Base-by-base conservation (phyloP, 2,329 filamentous ascomycete species). In the Aspergillus texensis region DNA sequence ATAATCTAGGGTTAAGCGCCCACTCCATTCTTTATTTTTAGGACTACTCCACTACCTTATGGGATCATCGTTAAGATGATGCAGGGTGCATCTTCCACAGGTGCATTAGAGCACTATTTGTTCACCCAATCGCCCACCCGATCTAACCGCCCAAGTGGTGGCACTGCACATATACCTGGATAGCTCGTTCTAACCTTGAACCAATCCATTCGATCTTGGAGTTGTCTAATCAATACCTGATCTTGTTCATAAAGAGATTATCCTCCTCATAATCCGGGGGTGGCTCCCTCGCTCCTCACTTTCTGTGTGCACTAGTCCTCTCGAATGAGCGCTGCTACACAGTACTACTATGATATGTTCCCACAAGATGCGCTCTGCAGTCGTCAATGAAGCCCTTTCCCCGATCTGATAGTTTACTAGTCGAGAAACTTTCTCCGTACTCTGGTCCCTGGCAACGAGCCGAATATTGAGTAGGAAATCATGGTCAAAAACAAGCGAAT, bases 121-220 rank as follows among this genome's bases (percentile, higher is more conserved):
- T 54, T 50, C 45, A 39, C 57, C 64, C 62, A 65, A 62, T 65
- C 60, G 62, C 21, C 53, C 48, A 50, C 45, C 24, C 45, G 21
- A 48, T 52, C 43, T 50, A 67, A 55, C 60, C 67, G 65, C 65
- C 61, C 41, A 32, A 24, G 30, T 32, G 24, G 21, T 26, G 16
- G 14, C 43, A 24, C 14, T 16, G 34, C 32, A 32, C 6, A 24
- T 48, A 45, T 45, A 50, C 24, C 24, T 9, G 19, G 10, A 6
- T 32, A 19, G 48, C 6, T 32, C 48, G 14, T 52, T n/a, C 8
- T 4, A 19, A 32, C 11, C 8, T 30, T n/a, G 26, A n/a, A n/a
- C 26, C 16, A 50, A 50, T 16, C 46, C 12, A 12, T 14, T 30
- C 26, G 8, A 50, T 50, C 6, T 19, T 5, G 19, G 4, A n/a